Percentiles rank a stretch among this genome's conserved stretches.
phyloP scores from a whole-genome alignment of 2,329 filamentous ascomycete species.

The Hypoxylon sp. region DNA sequence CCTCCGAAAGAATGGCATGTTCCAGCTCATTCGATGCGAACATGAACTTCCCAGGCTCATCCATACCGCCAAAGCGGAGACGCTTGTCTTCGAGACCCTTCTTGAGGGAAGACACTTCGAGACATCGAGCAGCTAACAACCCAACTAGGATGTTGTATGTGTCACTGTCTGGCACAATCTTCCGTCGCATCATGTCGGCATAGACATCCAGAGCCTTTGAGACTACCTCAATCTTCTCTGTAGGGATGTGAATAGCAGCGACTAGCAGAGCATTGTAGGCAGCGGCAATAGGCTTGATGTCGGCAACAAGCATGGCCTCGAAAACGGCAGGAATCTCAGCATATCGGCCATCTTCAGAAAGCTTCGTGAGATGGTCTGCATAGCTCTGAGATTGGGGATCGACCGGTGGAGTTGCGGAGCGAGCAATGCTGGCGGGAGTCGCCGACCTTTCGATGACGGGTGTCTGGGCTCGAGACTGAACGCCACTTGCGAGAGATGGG shows the following conservation, averaged over 20 bases:
- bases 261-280: conserved; percentile 94
- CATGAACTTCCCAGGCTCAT: conserved; percentile 79
- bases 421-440: conserved; percentile 64
- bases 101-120: conserved; percentile 83
- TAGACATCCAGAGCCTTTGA: conserved; percentile 96
- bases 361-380: conserved; percentile 82
- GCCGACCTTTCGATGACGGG: conserved; percentile 60
- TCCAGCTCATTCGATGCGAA: conserved; percentile 89
- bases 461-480: conserved; percentile 59
- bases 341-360: conserved; percentile 81
- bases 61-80: conserved; percentile 80
- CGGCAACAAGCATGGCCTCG: conserved; percentile 87
- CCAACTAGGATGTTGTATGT: conserved; percentile 92
- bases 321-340: conserved; percentile 92
- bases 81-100: conserved; percentile 83
- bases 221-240: conserved; percentile 85
- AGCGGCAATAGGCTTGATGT: conserved; percentile 82
- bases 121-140: conserved; percentile 82
- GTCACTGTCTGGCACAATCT: conserved; percentile 83
- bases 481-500: conserved; percentile 57
- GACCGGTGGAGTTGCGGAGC: conserved; percentile 72
- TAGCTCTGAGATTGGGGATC: conserved; percentile 78
- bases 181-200: conserved; percentile 92
- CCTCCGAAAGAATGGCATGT: conserved; percentile 86
- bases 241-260: conserved; percentile 86